phyloP scores from a whole-genome alignment of 176 grass and related monocot species.

The Oryza officinalis region DNA sequence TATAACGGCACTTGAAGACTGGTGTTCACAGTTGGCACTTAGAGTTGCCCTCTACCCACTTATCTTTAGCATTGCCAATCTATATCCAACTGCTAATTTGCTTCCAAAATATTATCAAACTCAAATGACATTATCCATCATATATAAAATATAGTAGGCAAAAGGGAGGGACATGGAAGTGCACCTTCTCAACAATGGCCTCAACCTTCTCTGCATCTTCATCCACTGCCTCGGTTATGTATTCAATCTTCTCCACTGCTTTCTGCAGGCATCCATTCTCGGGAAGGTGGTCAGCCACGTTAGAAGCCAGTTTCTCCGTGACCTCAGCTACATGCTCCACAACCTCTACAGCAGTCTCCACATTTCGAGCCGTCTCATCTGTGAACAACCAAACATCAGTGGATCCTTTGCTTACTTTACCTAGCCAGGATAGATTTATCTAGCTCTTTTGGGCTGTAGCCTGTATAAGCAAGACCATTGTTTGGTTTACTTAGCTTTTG shows the following conservation, averaged over 20 bases:
- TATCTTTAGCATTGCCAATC: not conserved
- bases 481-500: no score
- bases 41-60: not conserved
- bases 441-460: no score
- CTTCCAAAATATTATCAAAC: not conserved
- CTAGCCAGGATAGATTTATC: no score
- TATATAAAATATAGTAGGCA: not conserved
- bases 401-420: no score
- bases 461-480: no score
- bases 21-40: not conserved
- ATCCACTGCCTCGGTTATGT: conserved; percentile 65
- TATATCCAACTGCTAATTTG: not conserved
- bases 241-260: conserved; percentile 45
- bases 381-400: not conserved
- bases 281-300: conserved; percentile 56
- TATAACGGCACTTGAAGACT: not conserved
- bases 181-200: conserved; percentile 64
- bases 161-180: not conserved
- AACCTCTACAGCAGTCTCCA: conserved; percentile 42
- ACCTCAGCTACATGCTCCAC: conserved; percentile 67
- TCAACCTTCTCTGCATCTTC: conserved; percentile 66
- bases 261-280: conserved; percentile 45
- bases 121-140: not conserved
- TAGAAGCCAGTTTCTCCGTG: conserved; percentile 56
- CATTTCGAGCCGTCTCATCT: conserved; percentile 48